phyloP scores from a whole-genome alignment of 2,329 filamentous ascomycete genomes.

The Nemania sp. region DNA sequence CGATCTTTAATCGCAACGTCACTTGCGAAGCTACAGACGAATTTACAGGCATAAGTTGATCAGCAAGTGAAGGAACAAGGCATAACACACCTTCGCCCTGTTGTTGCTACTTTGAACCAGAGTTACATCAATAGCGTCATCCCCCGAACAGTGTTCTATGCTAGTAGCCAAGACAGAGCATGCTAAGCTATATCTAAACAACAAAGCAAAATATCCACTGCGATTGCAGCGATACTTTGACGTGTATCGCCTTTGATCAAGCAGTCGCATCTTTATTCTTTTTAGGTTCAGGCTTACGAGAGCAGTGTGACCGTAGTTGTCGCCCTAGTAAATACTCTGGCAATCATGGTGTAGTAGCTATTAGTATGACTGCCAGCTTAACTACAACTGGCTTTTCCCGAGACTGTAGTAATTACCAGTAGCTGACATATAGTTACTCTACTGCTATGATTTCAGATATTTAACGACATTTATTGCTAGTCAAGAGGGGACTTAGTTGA shows the following conservation, averaged over 20 bases:
- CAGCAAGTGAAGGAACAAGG: not conserved
- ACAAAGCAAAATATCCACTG: not conserved
- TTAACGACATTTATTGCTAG: not conserved
- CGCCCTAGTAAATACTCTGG: too few species aligned
- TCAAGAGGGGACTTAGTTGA: not conserved
- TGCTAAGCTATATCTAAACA: not conserved
- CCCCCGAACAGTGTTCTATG: not conserved
- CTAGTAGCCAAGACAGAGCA: not conserved
- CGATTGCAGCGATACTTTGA: not conserved
- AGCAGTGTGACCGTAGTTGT: not conserved
- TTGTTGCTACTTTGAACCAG: not conserved
- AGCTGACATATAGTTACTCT: not conserved
- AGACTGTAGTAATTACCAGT: too few species aligned
- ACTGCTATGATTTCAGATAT: not conserved
- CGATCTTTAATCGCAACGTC: not conserved
- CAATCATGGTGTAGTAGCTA: too few species aligned
- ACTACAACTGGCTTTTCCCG: too few species aligned
- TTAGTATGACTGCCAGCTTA: too few species aligned
- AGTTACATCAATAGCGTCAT: not conserved
- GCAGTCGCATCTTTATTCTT: not conserved
- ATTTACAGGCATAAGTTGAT: not conserved
- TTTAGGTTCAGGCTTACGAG: not conserved
- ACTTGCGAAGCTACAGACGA: not conserved
- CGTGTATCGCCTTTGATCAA: not conserved
- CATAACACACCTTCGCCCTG: not conserved